These are phyloP conservation scores for Aspergillus egyptiacus DNA, from an alignment of 495 filamentous ascomycete genomes.

Conservation along the genomic window DNA sequence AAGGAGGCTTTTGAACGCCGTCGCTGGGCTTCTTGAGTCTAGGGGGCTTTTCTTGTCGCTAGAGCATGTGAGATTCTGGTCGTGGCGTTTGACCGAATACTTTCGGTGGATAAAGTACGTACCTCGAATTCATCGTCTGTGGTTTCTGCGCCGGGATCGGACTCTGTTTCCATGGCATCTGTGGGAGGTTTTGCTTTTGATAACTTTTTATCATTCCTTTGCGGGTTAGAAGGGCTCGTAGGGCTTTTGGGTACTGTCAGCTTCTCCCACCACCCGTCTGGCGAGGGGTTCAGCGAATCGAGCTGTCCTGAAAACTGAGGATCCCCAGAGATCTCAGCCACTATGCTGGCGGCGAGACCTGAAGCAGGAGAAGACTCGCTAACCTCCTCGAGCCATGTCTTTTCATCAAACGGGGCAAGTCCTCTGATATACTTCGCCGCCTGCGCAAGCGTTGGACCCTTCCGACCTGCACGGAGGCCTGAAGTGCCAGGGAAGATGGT, in stretches of 20 bases:
- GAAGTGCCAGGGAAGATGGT: slow-evolving; percentile 63
- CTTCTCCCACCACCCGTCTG: slow-evolving; percentile 37
- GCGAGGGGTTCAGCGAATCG: slow-evolving; percentile 15
- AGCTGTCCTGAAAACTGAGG: slow-evolving; percentile 1
- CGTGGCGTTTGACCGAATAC: not conserved
- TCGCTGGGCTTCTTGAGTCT: slow-evolving; percentile 20
- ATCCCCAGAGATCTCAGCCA: slow-evolving; percentile 20
- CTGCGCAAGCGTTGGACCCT: slow-evolving; percentile 29
- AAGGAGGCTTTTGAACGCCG: not conserved
- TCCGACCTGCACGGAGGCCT: slow-evolving; percentile 33
- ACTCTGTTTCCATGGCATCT: slow-evolving; percentile 12
- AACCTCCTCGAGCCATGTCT: slow-evolving; percentile 32
- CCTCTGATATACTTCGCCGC: slow-evolving; percentile 42
- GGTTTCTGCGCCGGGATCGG: slow-evolving; percentile 20
- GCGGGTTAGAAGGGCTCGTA: not conserved
- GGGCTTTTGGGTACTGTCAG: slow-evolving; percentile 17
- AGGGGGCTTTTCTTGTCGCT: slow-evolving; percentile 39
- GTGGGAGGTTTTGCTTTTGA: not conserved
- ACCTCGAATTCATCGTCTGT: slow-evolving; percentile 38
- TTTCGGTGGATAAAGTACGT: slow-evolving; percentile 2
- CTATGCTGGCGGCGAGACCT: slow-evolving; percentile 23
- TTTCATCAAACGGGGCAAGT: slow-evolving; percentile 40
- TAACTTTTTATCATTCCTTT: slow-evolving; percentile 1
- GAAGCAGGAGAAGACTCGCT: slow-evolving; percentile 14
- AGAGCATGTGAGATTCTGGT: not conserved